Evolutionary conservation across 371 early-diverging fungal genomes (phyloP), one percentile per base, ranked within the genome.

Genomic region (Syncephalis plumigaleata): DNA sequence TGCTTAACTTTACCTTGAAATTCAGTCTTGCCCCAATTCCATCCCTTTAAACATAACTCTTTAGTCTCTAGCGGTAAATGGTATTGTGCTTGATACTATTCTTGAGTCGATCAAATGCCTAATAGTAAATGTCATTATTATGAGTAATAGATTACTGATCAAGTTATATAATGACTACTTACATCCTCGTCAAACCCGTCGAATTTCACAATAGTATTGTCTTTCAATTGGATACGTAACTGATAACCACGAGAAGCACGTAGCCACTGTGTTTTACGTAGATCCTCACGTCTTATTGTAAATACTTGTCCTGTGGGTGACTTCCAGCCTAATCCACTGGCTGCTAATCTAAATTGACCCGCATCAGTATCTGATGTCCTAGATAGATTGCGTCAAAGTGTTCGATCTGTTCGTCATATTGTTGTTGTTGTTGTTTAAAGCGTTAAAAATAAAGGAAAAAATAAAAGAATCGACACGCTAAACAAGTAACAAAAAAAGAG

Each of bases 1-100:
- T 3, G 15, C 16, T 38, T 23, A 37, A 21, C 45, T 5, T 40
- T 56, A 70, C 73, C 81, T 65, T 84, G 71, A 52, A 90, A 84
- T 43, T 88, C 89, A 8, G 85, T 71, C 60, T 79, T 75, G 40
- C 93, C 97, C 95, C 97, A 94, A 69, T 95, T 94, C 84, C 87
- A 91, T 26, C 98, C 98, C 46, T 79, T 81, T 8, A 91, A 63
- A 47, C 87, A 83, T 39, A 83, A 55, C 47, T 97, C 95, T 49
- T 77, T 82, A 9, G 64, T 53, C 55, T 97, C 96, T 23, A 95
- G 53, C 2, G 65, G 62, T 18, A 85, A 50, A 40, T 77, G 72
- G 65, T 84, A 91, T 70, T 66, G 15, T 59, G 49, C 52, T 77
- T 79, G 37, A 84, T 51, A 8, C 77, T 62, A 27, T 81, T 75